These are phyloP conservation scores for Penicillium sp. DNA, from an alignment of 2,329 filamentous ascomycete species.

Conservation along the genomic window DNA sequence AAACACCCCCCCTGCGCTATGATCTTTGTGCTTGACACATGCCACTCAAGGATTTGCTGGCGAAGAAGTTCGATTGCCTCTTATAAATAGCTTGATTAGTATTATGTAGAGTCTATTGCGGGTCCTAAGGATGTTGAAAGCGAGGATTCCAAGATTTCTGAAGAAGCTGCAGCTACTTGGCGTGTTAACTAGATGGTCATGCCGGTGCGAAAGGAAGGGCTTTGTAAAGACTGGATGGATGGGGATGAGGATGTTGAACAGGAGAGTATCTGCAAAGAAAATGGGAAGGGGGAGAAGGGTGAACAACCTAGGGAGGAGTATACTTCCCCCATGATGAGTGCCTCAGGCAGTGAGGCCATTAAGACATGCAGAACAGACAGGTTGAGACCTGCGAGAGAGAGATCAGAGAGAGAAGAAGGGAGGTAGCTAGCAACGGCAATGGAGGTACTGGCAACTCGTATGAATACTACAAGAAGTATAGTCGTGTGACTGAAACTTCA, in stretches of 20 bases:
- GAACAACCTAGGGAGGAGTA: too few relatives aligned
- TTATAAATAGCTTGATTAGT: background rate
- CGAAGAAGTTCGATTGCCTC: background rate
- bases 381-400: too few relatives aligned
- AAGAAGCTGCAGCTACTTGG: background rate
- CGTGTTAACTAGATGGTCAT: background rate
- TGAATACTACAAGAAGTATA: too few relatives aligned
- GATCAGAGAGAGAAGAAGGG: too few relatives aligned
- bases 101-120: background rate
- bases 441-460: too few relatives aligned
- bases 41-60: background rate
- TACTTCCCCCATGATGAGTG: too few relatives aligned
- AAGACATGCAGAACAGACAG: too few relatives aligned
- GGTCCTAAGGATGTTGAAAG: background rate
- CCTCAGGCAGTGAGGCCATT: too few relatives aligned
- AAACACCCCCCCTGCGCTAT: background rate
- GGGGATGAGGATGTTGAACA: background rate
- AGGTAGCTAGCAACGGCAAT: too few relatives aligned
- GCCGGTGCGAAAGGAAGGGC: background rate
- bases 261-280: background rate
- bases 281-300: background rate
- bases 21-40: background rate
- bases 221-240: background rate
- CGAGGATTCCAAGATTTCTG: background rate
- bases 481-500: too few relatives aligned